Percentiles rank a stretch among this genome's conserved stretches.
These are phyloP conservation scores for Microglena sp. DNA, from an alignment of 139 green algal species.

Conservation along the genomic window DNA sequence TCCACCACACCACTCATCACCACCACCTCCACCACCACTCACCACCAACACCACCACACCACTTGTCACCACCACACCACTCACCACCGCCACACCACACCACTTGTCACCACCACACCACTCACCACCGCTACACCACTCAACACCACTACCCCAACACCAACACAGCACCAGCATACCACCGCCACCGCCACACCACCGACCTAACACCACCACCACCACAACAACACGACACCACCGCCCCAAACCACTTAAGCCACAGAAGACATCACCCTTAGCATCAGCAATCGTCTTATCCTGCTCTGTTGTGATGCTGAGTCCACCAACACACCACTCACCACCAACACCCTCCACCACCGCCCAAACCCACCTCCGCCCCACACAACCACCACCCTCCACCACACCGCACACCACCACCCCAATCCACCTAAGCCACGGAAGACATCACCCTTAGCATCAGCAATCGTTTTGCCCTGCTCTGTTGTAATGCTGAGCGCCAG, in stretches of 20 bases:
- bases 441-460: conserved; percentile 84
- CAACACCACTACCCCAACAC: no score
- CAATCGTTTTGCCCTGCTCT: conserved; percentile 95
- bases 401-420: neutral
- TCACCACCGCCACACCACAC: no score
- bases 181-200: no score
- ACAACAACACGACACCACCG: neutral
- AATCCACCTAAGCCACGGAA: conserved; percentile 79
- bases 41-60: no score
- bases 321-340: neutral
- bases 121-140: no score
- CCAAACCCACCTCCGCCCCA: conserved; percentile 89
- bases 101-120: no score
- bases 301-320: neutral
- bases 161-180: no score
- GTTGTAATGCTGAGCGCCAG: conserved; percentile 71
- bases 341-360: neutral
- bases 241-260: no score
- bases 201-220: neutral
- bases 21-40: no score
- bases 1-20: no score
- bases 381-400: neutral
- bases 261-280: no score
- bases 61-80: no score
- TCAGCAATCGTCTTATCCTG: neutral